Conservation (phyloP, 495 filamentous ascomycete species). For the Lasiosphaeria ovina region DNA sequence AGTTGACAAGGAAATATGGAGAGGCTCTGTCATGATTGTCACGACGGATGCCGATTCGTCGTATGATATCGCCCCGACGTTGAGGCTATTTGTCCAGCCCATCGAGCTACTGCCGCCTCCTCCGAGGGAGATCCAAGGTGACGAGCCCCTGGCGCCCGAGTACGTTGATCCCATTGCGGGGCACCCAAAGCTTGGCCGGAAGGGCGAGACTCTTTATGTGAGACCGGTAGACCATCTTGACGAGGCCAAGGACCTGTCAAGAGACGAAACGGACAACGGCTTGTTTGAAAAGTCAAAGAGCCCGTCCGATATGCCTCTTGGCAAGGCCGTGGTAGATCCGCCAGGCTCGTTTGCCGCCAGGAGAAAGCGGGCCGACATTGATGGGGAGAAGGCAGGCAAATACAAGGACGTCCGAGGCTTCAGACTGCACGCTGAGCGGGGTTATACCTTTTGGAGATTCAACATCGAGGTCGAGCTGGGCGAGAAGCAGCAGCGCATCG, state of each 20-base stretch:
- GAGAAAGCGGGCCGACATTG: constrained; percentile 46
- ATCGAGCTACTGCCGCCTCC: constrained; percentile 84
- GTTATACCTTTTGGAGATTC: constrained; percentile 96
- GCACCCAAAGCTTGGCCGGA: constrained; percentile 74
- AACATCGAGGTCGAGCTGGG: constrained; percentile 87
- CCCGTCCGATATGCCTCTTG: constrained; percentile 35
- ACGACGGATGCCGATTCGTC: constrained; percentile 77
- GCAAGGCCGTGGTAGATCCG: constrained; percentile 33
- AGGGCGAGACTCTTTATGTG: constrained; percentile 78
- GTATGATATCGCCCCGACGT: constrained; percentile 71
- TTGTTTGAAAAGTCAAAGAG: constrained; percentile 63
- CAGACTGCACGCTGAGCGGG: constrained; percentile 78
- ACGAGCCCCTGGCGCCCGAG: constrained; percentile 67
- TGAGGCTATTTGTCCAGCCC: constrained; percentile 82
- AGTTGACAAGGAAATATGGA: constrained; percentile 75
- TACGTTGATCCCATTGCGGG: constrained; percentile 90
- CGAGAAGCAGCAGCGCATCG: constrained; percentile 74
- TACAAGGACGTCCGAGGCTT: constrained; percentile 78
- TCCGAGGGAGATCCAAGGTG: constrained; percentile 62
- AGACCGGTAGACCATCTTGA: constrained; percentile 79
- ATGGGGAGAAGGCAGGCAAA: constrained; percentile 73
- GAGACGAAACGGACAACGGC: constrained; percentile 73
- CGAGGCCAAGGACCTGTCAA: constrained; percentile 70
- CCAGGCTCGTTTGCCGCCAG: constrained; percentile 48
- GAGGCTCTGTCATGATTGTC: constrained; percentile 91